A percentile compares a stretch with the other conserved stretches of the same genome.
Evolutionary conservation across 2,329 filamentous ascomycete genomes (phyloP).

Genomic region (Rhexocercosporidium sp.): DNA sequence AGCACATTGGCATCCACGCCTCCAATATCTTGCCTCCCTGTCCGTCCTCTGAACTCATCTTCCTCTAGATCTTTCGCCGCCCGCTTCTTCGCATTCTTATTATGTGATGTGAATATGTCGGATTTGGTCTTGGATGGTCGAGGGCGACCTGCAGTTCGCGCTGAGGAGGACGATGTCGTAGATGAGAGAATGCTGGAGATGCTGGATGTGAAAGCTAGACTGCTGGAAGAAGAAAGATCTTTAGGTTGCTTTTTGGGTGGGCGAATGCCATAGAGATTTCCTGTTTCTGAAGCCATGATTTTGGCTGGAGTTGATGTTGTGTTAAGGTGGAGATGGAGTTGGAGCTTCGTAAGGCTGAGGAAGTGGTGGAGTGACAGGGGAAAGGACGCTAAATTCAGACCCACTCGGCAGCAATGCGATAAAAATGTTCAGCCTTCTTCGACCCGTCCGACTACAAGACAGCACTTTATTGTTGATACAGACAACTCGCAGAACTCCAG

Average conservation of each 20-base stretch:
- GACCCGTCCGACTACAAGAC: background rate
- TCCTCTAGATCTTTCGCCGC: slow-evolving; percentile 61
- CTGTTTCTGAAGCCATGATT: slow-evolving; percentile 51
- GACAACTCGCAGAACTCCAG: background rate
- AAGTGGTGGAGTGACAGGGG: slow-evolving; percentile 4
- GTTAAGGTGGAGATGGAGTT: background rate
- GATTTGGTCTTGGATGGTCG: slow-evolving; percentile 64
- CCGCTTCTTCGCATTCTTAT: slow-evolving; percentile 65
- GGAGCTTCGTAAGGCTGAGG: slow-evolving; percentile 1
- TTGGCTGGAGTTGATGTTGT: background rate
- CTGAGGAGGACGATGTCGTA: slow-evolving; percentile 46
- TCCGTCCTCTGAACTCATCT: slow-evolving; percentile 53
- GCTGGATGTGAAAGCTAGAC: slow-evolving; percentile 86
- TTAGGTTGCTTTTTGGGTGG: slow-evolving; percentile 70
- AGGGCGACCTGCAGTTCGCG: slow-evolving; percentile 52
- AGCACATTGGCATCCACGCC: slow-evolving; percentile 60
- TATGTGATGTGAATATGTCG: slow-evolving; percentile 72
- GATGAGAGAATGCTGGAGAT: slow-evolving; percentile 79
- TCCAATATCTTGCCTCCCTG: slow-evolving; percentile 69
- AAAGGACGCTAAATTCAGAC: background rate
- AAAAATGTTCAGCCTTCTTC: slow-evolving; percentile 15
- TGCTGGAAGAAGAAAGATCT: slow-evolving; percentile 72
- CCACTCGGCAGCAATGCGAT: slow-evolving; percentile 3
- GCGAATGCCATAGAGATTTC: slow-evolving; percentile 75
- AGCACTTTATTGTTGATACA: background rate